phyloP scores from a whole-genome alignment of 495 filamentous ascomycete genomes.

The Coniosporium apollinis region DNA sequence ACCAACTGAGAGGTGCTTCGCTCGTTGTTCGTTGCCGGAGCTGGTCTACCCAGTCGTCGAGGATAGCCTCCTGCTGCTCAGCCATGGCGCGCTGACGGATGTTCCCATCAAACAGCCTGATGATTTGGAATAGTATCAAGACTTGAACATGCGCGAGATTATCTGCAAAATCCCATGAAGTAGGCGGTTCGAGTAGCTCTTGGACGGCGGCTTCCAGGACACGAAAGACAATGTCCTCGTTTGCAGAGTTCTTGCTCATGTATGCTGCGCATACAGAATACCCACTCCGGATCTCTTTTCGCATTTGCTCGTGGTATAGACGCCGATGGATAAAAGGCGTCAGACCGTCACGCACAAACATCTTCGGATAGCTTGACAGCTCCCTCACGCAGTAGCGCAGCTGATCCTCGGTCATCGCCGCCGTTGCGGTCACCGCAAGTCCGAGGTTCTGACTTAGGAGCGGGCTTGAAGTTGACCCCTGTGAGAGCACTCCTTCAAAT shows the following conservation, averaged over 20 bases:
- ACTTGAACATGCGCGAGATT: slow-evolving; percentile 29
- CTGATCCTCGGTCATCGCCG: too few species aligned
- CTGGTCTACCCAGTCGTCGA: slow-evolving; percentile 26
- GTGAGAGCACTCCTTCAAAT: too few species aligned
- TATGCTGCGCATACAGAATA: not conserved
- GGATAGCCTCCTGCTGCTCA: slow-evolving; percentile 27
- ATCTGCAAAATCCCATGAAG: slow-evolving; percentile 9
- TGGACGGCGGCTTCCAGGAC: not conserved
- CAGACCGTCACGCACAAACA: not conserved
- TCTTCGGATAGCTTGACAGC: not conserved
- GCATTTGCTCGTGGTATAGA: slow-evolving; percentile 1
- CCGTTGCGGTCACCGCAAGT: too few species aligned
- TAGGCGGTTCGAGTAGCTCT: not conserved
- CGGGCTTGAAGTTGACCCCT: too few species aligned
- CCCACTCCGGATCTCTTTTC: not conserved
- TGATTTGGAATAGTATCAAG: slow-evolving; percentile 34
- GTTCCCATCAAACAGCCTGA: slow-evolving; percentile 41
- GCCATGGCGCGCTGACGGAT: slow-evolving; percentile 31
- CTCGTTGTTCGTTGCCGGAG: slow-evolving; percentile 14
- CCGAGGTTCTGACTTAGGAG: too few species aligned
- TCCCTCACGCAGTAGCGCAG: not conserved
- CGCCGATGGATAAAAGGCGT: slow-evolving; percentile 1
- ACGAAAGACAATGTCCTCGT: not conserved
- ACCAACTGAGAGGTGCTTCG: not conserved
- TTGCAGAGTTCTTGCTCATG: not conserved